Percentiles rank a stretch among this genome's conserved stretches.
Conservation (phyloP, 768 basidiomycete species). For the Kwoniella pini region DNA sequence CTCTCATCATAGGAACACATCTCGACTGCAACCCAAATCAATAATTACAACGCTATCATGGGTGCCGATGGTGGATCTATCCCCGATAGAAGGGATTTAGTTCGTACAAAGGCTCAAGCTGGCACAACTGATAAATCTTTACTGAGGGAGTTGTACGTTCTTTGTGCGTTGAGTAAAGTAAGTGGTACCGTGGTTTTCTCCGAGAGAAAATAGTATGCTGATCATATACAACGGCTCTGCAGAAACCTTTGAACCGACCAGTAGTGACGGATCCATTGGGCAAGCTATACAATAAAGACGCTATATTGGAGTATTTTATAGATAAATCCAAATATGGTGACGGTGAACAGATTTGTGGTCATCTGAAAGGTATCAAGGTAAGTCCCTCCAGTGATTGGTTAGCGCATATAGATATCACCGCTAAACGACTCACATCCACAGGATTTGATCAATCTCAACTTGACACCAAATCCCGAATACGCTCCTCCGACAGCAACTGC, state of each 20-base stretch:
- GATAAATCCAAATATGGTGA: slow-evolving; percentile 84
- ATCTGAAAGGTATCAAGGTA: slow-evolving; percentile 87
- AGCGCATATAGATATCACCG: neutral
- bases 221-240: neutral
- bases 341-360: slow-evolving; percentile 86
- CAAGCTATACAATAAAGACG: slow-evolving; percentile 94
- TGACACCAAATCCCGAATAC: slow-evolving; percentile 72
- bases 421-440: slow-evolving; percentile 47
- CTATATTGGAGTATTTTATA: slow-evolving; percentile 84
- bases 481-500: slow-evolving; percentile 54
- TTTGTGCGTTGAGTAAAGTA: slow-evolving; percentile 94
- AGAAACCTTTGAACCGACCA: slow-evolving; percentile 84
- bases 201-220: neutral
- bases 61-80: slow-evolving; percentile 55
- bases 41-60: slow-evolving; percentile 18
- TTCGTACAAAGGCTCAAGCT: slow-evolving; percentile 60
- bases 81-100: slow-evolving; percentile 55
- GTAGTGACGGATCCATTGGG: slow-evolving; percentile 89
- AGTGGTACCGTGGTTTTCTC: slow-evolving; percentile 19
- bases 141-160: slow-evolving; percentile 81
- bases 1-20: too few relatives aligned
- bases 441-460: slow-evolving; percentile 80
- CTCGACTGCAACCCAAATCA: neutral
- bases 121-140: slow-evolving; percentile 91
- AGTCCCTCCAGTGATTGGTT: slow-evolving; percentile 37